Conservation (phyloP, 2,329 filamentous ascomycete species). For the Arthroderma sp. region DNA sequence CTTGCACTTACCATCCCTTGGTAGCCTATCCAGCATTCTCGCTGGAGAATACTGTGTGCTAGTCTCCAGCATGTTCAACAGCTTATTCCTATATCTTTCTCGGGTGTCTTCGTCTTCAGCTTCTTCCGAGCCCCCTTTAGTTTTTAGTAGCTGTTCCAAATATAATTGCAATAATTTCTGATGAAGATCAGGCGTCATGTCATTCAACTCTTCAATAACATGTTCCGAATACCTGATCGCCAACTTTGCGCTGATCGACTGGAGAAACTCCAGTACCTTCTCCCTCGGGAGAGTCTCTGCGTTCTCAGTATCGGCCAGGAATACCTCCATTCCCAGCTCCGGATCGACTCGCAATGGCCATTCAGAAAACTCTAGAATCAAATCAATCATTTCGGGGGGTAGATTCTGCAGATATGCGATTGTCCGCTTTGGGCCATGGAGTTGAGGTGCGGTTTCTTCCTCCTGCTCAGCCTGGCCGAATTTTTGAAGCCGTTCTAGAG, state of each 20-base stretch:
- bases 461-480: constrained; percentile 45
- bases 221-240: constrained; percentile 81
- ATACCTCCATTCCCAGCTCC: constrained; percentile 76
- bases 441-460: constrained; percentile 31
- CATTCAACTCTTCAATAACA: constrained; percentile 73
- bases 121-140: constrained; percentile 26
- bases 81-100: constrained; percentile 47
- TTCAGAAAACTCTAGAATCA: constrained; percentile 79
- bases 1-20: constrained; percentile 54
- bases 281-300: constrained; percentile 76
- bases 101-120: constrained; percentile 33
- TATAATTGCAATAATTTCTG: constrained; percentile 67
- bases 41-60: constrained; percentile 71
- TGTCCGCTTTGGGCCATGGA: constrained; percentile 72
- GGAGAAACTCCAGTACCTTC: constrained; percentile 60
- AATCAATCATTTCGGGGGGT: constrained; percentile 72
- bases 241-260: constrained; percentile 53
- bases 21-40: constrained; percentile 63
- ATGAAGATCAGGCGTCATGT: constrained; percentile 74
- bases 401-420: constrained; percentile 83
- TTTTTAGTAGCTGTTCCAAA: constrained; percentile 40
- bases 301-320: constrained; percentile 85
- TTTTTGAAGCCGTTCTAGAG: constrained; percentile 64
- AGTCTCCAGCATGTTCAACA: constrained; percentile 61
- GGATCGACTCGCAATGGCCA: constrained; percentile 70